These are phyloP conservation scores for Dioscorea dumetorum DNA, from an alignment of 106 monocot genomes.

Conservation along the genomic window DNA sequence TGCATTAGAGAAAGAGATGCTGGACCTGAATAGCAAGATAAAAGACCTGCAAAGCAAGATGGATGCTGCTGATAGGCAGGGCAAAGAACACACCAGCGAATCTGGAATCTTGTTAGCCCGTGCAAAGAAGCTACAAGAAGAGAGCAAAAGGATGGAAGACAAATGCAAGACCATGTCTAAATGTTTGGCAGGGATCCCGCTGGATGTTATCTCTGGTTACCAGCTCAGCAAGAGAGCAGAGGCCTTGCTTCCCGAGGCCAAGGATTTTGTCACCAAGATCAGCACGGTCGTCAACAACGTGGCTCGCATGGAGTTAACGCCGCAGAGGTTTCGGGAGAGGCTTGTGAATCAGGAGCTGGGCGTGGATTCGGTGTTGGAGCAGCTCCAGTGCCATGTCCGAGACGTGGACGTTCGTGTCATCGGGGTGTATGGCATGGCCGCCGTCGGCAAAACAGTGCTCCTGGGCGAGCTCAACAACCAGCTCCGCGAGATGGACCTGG, in stretches of 20 bases:
- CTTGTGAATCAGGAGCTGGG: background rate
- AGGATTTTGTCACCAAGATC: background rate
- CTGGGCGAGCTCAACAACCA: conserved; percentile 25
- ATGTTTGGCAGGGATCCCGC: background rate
- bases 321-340: background rate
- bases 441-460: conserved; percentile 30
- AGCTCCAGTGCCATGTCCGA: background rate
- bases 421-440: conserved; percentile 29
- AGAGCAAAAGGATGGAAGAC: background rate
- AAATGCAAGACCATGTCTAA: background rate
- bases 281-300: background rate
- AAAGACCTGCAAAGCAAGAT: background rate
- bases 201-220: background rate
- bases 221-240: background rate
- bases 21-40: background rate
- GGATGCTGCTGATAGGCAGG: background rate
- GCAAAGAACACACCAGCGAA: background rate
- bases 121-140: background rate
- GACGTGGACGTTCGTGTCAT: background rate
- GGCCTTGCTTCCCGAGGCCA: background rate
- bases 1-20: background rate
- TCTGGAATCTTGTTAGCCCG: background rate
- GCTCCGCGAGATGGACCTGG: background rate
- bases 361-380: background rate
- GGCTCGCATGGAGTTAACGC: background rate